These are phyloP conservation scores for Verticillium klebahnii DNA, from an alignment of 2,329 filamentous ascomycete species.

Conservation along the genomic window DNA sequence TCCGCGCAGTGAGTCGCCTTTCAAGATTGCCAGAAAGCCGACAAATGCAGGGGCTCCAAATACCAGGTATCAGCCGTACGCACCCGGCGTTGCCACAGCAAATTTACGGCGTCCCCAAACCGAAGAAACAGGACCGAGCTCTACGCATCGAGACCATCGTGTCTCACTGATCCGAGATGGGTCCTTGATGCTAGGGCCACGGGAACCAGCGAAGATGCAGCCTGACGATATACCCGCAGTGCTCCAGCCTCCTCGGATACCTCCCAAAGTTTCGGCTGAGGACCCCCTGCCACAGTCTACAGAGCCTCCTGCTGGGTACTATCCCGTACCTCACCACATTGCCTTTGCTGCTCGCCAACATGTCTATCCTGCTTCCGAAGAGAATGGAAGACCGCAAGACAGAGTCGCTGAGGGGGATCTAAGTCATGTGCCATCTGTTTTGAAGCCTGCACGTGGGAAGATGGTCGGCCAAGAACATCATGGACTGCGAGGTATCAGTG, in stretches of 20 bases:
- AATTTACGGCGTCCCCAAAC: background rate
- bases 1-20: background rate
- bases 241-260: constrained; percentile 17
- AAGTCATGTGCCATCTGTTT: constrained; percentile 20
- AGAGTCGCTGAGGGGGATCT: background rate
- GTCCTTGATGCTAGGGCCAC: constrained; percentile 16
- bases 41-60: constrained; percentile 6
- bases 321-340: background rate
- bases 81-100: constrained; percentile 3
- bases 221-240: constrained; percentile 16
- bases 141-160: constrained; percentile 5
- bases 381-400: background rate
- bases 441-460: constrained; percentile 22
- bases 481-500: background rate
- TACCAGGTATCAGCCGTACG: constrained; percentile 10
- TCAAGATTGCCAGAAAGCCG: constrained; percentile 9
- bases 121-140: background rate
- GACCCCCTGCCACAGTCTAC: background rate
- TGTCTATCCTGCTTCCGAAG: background rate
- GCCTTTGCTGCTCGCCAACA: background rate
- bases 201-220: constrained; percentile 9
- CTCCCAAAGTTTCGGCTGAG: constrained; percentile 12
- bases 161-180: constrained; percentile 19
- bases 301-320: background rate
- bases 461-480: background rate